phyloP scores from a whole-genome alignment of 345 rosid species.

The Microthlaspi erraticum region DNA sequence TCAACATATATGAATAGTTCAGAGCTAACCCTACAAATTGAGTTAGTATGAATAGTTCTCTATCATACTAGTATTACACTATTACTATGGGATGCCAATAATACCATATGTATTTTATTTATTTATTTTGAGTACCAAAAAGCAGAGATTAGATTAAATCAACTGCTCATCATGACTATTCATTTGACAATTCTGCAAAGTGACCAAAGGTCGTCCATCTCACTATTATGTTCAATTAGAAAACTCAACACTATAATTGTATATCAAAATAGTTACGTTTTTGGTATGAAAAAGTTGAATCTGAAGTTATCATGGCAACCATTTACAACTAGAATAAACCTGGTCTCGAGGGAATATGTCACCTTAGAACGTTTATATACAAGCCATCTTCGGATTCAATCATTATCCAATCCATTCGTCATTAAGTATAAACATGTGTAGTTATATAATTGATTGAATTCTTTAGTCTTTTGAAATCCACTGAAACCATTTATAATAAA shows the following conservation, averaged over 20 bases:
- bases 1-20: not conserved
- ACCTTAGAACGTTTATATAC: not conserved
- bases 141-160: slow-evolving; percentile 1
- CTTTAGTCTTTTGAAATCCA: not conserved
- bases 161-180: slow-evolving; percentile 35
- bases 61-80: slow-evolving; percentile 7
- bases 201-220: not conserved
- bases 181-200: slow-evolving; percentile 19
- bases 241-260: not conserved
- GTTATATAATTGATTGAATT: not conserved
- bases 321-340: not conserved
- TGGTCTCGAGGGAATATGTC: not conserved
- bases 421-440: not conserved
- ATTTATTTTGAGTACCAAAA: not conserved
- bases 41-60: slow-evolving; percentile 25
- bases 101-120: not conserved
- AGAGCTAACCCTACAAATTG: slow-evolving; percentile 28
- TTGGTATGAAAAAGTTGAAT: not conserved
- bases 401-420: not conserved
- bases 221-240: not conserved
- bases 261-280: slow-evolving; percentile 1
- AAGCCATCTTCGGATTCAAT: not conserved
- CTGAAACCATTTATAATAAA: not conserved
- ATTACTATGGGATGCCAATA: no score
- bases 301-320: not conserved